Conservation (phyloP, 2,329 filamentous ascomycete species). For the Talaromyces rugulosus region DNA sequence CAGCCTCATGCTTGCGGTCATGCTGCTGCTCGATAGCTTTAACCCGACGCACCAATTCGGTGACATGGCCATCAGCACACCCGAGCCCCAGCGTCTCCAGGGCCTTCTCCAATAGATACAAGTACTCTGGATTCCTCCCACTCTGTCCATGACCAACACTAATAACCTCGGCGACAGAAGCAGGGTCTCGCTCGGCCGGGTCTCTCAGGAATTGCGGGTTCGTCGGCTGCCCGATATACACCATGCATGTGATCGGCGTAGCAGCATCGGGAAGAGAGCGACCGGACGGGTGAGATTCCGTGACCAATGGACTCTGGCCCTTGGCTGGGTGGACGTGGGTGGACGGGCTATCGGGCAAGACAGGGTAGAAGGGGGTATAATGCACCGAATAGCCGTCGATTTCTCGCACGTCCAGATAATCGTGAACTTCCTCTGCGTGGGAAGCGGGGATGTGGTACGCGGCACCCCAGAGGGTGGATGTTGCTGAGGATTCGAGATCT, state of each 20-base stretch:
- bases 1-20: conserved; percentile 18
- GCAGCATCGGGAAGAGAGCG: conserved; percentile 2
- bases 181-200: conserved; percentile 62
- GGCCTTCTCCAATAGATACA: conserved; percentile 73
- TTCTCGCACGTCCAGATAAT: conserved; percentile 92
- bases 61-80: conserved; percentile 78
- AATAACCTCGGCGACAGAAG: conserved; percentile 76
- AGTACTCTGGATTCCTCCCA: conserved; percentile 84
- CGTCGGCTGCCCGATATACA: conserved; percentile 90
- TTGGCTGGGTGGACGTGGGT: conserved; percentile 6
- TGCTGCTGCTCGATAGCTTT: conserved; percentile 54
- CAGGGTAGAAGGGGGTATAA: conserved; percentile 76
- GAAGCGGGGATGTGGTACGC: conserved; percentile 77
- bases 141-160: conserved; percentile 72
- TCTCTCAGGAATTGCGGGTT: conserved; percentile 79
- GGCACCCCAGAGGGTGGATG: conserved; percentile 74
- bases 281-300: neutral
- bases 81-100: conserved; percentile 68
- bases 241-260: conserved; percentile 56
- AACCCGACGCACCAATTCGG: conserved; percentile 71
- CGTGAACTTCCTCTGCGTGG: conserved; percentile 73
- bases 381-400: conserved; percentile 97
- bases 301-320: neutral
- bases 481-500: conserved; percentile 28
- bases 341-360: conserved; percentile 23